phyloP scores from a whole-genome alignment of 805 yeast genomes.

The Sugiyamaella qingdaonensis region DNA sequence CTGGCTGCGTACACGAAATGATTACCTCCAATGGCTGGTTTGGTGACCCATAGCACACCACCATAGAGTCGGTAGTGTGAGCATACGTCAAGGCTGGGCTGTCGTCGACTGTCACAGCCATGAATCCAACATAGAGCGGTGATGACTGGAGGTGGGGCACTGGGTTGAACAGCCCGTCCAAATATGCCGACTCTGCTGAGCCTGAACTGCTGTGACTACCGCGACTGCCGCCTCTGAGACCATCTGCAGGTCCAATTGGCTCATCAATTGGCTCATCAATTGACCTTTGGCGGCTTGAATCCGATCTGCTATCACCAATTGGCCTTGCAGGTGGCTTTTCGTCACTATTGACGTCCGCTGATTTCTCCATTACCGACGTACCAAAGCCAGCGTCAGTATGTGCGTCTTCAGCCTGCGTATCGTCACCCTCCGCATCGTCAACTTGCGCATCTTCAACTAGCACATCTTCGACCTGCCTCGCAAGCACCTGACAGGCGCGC shows the following conservation, averaged over 20 bases:
- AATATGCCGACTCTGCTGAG: background rate
- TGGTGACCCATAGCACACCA: constrained; percentile 16
- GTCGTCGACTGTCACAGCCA: constrained; percentile 10
- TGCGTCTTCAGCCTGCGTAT: background rate
- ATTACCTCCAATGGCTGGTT: background rate
- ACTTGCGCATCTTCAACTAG: background rate
- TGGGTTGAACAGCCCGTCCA: background rate
- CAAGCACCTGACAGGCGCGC: constrained; percentile 4
- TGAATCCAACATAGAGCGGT: constrained; percentile 19
- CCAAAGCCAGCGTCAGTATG: too few relatives aligned
- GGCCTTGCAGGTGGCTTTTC: too few relatives aligned
- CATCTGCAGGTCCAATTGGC: too few relatives aligned
- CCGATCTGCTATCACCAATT: too few relatives aligned
- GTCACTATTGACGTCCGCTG: too few relatives aligned
- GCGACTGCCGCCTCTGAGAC: too few relatives aligned
- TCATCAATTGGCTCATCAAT: too few relatives aligned
- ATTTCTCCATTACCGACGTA: too few relatives aligned
- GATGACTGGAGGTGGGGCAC: constrained; percentile 10
- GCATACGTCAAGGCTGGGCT: constrained; percentile 14
- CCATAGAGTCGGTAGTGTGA: constrained; percentile 25
- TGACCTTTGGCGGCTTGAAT: too few relatives aligned
- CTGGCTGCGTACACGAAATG: background rate
- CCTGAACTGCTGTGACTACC: too few relatives aligned
- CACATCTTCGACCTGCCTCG: background rate
- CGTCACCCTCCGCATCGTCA: background rate